Evolutionary conservation across 495 filamentous ascomycete genomes (phyloP), one percentile per base, ranked within the genome.

Genomic region (Penicillium flavigenum): DNA sequence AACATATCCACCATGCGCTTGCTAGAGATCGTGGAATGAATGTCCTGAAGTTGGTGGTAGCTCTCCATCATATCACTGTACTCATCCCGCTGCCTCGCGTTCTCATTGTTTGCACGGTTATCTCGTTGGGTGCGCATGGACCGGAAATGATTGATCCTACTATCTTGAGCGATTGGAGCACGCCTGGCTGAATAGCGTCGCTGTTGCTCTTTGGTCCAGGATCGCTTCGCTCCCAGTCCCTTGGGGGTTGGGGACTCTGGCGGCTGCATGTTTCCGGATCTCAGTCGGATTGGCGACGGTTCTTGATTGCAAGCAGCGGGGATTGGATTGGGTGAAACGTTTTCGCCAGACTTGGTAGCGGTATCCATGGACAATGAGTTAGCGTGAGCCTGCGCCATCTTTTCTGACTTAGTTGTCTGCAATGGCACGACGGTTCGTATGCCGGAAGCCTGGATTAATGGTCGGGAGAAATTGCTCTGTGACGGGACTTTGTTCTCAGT

Each of bases 1-100:
- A 86, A 86, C 56, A 80, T 57, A 51, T 87, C 82, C 22, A 86
- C 83, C 80, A 87, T 85, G 54, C 67, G 74, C 61, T 81, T 79
- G 63, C 79, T 81, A 26, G 80, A 80, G 16, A 82, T 69, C 0
- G 70, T 64, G 1, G 69, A 62, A 34, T 64, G 64, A 27, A 58
- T 31, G 16, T 63, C 67, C 41, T 68, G 63, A 6, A 64, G 20
- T 14, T 63, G 60, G 32, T 60, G 59, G 38, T 66, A 66, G 32
- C 59, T 56, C 11, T 54, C 61, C 51, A 62, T 63, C 50, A 58
- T 50, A 8, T 60, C 66, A 17, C 56, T 56, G 14, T 56, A 59
- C 20, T 58, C 63, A 43, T 74, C 62, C n/a, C 69, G 62, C 46
- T 54, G 60, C 29, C 45, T 54, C 20, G 58, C 47, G 46, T 74